phyloP scores from a whole-genome alignment of 2,329 filamentous ascomycete species.

The Sodiomyces alkalinus region DNA sequence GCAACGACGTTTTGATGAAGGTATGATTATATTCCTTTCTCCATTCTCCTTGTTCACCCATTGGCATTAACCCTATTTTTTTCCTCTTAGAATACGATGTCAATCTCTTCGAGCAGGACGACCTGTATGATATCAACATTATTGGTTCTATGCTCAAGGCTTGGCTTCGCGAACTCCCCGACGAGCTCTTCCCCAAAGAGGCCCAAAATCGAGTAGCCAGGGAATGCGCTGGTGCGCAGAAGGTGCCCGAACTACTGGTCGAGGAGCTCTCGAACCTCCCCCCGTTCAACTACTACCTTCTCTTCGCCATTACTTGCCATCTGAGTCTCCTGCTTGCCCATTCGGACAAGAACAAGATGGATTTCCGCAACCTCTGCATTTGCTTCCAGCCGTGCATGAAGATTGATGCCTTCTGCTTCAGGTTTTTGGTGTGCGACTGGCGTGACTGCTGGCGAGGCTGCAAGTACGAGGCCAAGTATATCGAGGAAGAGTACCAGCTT shows the following conservation, averaged over 20 bases:
- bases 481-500: constrained; percentile 50
- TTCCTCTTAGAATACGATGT: constrained; percentile 56
- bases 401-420: constrained; percentile 89
- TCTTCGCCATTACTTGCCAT: constrained; percentile 95
- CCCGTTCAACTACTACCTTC: constrained; percentile 92
- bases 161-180: constrained; percentile 88
- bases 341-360: constrained; percentile 96
- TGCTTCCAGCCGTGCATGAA: constrained; percentile 97
- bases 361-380: constrained; percentile 87
- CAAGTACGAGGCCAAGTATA: constrained; percentile 70
- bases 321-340: constrained; percentile 82
- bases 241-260: constrained; percentile 71
- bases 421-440: constrained; percentile 91
- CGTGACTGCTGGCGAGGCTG: constrained; percentile 95
- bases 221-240: constrained; percentile 64
- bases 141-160: constrained; percentile 93
- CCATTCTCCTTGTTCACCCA: too few relatives aligned
- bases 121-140: constrained; percentile 92
- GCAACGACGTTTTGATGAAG: constrained; percentile 80
- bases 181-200: constrained; percentile 79
- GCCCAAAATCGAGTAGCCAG: constrained; percentile 67
- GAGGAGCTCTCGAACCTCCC: constrained; percentile 89
- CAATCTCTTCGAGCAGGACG: constrained; percentile 72
- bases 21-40: constrained; percentile 29
- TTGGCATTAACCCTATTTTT: neutral